Conservation (phyloP, 2,329 filamentous ascomycete genomes). For the Chaetothyriales sp. region DNA sequence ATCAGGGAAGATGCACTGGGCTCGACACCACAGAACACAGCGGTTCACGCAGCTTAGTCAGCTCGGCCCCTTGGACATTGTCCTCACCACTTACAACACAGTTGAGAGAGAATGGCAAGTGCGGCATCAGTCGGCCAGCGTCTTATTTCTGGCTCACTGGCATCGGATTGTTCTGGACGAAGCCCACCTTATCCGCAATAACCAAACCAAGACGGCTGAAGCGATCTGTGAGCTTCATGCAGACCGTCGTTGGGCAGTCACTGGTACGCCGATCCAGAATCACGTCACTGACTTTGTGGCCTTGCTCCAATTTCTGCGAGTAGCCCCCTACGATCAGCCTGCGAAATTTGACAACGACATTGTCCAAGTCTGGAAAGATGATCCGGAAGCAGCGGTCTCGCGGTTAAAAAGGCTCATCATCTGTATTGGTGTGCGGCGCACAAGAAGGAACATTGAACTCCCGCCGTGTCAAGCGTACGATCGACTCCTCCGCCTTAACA, state of each 20-base stretch:
- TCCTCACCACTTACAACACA: conserved; percentile 33
- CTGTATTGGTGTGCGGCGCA: too few relatives aligned
- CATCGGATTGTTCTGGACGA: conserved; percentile 30
- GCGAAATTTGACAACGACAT: conserved; percentile 30
- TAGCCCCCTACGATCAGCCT: conserved; percentile 29
- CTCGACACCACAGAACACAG: not conserved
- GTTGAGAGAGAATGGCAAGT: conserved; percentile 26
- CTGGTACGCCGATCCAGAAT: conserved; percentile 39
- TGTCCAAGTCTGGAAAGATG: conserved; percentile 6
- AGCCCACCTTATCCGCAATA: conserved; percentile 32
- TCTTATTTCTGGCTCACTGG: conserved; percentile 27
- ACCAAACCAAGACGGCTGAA: conserved; percentile 23
- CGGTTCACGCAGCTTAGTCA: conserved; percentile 1
- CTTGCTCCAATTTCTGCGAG: conserved; percentile 32
- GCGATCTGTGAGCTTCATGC: conserved; percentile 29
- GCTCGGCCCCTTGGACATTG: conserved; percentile 15
- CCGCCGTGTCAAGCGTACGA: not conserved
- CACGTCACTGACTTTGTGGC: conserved; percentile 29
- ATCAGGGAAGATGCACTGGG: conserved; percentile 10
- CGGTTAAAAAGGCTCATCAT: conserved; percentile 2
- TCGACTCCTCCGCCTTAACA: too few relatives aligned
- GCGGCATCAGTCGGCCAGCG: not conserved
- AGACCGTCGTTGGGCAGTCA: conserved; percentile 33
- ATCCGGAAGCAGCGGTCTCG: conserved; percentile 3
- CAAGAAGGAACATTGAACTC: too few relatives aligned